Conservation (phyloP, 129 eudicot genomes). For the Flaveria brownii region DNA sequence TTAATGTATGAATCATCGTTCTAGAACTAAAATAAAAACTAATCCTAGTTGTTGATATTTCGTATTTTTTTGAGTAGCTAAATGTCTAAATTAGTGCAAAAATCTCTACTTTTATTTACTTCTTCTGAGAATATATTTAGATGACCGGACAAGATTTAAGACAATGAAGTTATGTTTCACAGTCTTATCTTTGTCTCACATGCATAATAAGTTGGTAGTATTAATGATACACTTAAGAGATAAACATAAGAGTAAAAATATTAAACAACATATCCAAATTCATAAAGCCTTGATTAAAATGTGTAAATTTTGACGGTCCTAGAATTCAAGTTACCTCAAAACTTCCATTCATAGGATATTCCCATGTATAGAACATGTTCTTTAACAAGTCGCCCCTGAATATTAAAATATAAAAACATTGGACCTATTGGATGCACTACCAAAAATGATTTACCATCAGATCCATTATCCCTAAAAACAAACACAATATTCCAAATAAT, state of each 20-base stretch:
- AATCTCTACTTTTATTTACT: too few relatives aligned
- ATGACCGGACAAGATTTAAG: too few relatives aligned
- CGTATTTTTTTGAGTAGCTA: too few relatives aligned
- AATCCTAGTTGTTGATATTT: too few relatives aligned
- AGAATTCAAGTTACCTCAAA: background rate
- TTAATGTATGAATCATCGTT: too few relatives aligned
- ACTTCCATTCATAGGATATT: background rate
- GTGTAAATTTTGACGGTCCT: background rate
- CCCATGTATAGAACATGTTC: background rate
- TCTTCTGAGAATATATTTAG: too few relatives aligned
- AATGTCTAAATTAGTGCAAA: too few relatives aligned
- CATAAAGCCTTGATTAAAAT: background rate
- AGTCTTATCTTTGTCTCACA: too few relatives aligned
- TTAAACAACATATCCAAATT: background rate
- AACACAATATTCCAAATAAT: constrained; percentile 32
- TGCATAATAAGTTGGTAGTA: too few relatives aligned
- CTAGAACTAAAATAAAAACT: too few relatives aligned
- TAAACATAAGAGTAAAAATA: background rate
- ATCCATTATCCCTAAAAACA: constrained; percentile 25
- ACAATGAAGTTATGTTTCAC: too few relatives aligned
- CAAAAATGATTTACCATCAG: constrained; percentile 21
- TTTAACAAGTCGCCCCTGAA: background rate
- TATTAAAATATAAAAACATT: background rate
- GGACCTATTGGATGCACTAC: background rate
- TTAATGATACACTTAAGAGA: too few relatives aligned